phyloP scores from a whole-genome alignment of 2,329 filamentous ascomycete genomes.

The Botrytis hyacinthi region DNA sequence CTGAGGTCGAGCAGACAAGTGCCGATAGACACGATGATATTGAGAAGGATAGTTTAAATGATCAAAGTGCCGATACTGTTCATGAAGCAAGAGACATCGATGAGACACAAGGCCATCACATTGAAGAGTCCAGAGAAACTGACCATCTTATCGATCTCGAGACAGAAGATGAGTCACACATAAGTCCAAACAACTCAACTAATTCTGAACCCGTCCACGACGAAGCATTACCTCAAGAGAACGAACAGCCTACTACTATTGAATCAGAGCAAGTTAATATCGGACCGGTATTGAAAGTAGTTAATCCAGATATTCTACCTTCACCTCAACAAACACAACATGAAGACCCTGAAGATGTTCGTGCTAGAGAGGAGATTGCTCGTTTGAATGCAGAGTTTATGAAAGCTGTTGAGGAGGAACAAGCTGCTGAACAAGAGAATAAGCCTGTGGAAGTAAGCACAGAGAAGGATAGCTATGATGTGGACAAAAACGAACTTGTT shows the following conservation, averaged over 20 bases:
- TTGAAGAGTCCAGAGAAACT: background rate
- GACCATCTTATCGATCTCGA: background rate
- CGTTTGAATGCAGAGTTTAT: constrained; percentile 32
- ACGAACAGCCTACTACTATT: background rate
- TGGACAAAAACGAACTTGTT: background rate
- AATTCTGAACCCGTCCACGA: background rate
- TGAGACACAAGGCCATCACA: background rate
- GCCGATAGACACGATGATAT: background rate
- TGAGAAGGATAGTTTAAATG: background rate
- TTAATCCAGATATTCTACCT: background rate
- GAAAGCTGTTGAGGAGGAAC: constrained; percentile 24
- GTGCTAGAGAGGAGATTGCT: constrained; percentile 33
- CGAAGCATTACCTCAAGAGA: background rate
- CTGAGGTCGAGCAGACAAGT: background rate
- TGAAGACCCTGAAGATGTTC: constrained; percentile 31
- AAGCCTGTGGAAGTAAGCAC: background rate
- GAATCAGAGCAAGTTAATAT: background rate
- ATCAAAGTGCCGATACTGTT: background rate
- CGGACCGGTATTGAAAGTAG: background rate
- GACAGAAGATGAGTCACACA: background rate
- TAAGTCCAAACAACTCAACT: background rate
- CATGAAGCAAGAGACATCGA: background rate
- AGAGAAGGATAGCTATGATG: background rate
- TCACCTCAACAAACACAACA: background rate
- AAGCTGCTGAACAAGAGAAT: background rate